These are phyloP conservation scores for Aphanomyces euteiches DNA, from an alignment of 352 stramenopile species.

Conservation along the genomic window DNA sequence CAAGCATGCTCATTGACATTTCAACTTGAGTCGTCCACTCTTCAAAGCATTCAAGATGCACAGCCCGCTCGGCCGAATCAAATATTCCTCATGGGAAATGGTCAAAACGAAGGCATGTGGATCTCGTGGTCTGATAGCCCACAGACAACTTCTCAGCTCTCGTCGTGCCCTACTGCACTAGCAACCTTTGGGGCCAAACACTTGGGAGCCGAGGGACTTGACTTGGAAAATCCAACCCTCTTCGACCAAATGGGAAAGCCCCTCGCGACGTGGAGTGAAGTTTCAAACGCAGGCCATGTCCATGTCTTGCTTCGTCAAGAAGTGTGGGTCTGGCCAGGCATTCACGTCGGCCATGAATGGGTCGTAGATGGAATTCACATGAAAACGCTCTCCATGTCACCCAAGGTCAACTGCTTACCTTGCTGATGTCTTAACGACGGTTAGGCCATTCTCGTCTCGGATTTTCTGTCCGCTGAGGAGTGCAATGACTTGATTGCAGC, in stretches of 20 bases:
- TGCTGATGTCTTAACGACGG: background rate
- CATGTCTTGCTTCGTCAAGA: conserved; percentile 26
- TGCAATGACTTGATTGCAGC: conserved; percentile 4
- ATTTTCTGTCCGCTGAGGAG: conserved; percentile 17
- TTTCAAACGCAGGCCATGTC: background rate
- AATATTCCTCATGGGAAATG: conserved; percentile 29
- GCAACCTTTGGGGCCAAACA: background rate
- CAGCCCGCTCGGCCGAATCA: background rate
- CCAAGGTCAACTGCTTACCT: conserved; percentile 2
- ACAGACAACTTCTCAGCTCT: background rate
- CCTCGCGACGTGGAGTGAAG: conserved; percentile 4
- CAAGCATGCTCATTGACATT: conserved; percentile 14
- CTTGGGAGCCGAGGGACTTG: background rate
- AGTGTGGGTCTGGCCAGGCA: conserved; percentile 30
- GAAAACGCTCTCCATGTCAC: conserved; percentile 29
- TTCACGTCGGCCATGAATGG: conserved; percentile 21
- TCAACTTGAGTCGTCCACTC: background rate
- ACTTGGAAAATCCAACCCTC: conserved; percentile 1
- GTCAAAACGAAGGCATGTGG: conserved; percentile 14
- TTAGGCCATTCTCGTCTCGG: conserved; percentile 19
- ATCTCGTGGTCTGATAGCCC: conserved; percentile 4
- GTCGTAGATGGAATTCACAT: conserved; percentile 13
- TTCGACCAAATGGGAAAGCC: conserved; percentile 20
- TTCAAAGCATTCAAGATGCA: conserved; percentile 4
- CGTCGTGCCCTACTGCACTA: background rate